A percentile compares a stretch with the other conserved stretches of the same genome.
Conservation (phyloP, 352 stramenopile species). For the Thalassiosira ordinaria region DNA sequence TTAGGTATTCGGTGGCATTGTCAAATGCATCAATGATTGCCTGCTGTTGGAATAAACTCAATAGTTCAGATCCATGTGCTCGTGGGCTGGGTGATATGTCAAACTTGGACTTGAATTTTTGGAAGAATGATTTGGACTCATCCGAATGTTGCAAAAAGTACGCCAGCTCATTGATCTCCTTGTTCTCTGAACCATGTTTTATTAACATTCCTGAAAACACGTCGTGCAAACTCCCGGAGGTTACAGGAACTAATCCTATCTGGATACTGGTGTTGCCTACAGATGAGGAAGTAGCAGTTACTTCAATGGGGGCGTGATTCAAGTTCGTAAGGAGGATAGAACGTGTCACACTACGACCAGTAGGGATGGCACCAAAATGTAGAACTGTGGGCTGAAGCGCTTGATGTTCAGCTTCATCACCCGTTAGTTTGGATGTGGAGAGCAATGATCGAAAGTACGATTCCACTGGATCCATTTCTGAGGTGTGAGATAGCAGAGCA, state of each 20-base stretch:
- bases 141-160: conserved; percentile 50
- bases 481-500: neutral
- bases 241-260: conserved; percentile 36
- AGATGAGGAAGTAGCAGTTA: conserved; percentile 33
- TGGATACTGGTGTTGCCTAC: conserved; percentile 48
- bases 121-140: conserved; percentile 32
- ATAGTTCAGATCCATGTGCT: conserved; percentile 32
- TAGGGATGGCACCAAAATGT: conserved; percentile 41
- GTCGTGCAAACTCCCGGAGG: conserved; percentile 11
- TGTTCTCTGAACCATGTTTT: neutral
- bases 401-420: neutral
- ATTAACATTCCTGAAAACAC: conserved; percentile 22
- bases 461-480: conserved; percentile 15
- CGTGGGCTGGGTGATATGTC: conserved; percentile 51
- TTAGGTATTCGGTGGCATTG: conserved; percentile 40
- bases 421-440: neutral
- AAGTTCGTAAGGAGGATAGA: conserved; percentile 61
- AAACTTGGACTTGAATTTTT: conserved; percentile 46
- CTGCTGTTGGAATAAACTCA: conserved; percentile 41
- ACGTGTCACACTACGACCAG: conserved; percentile 25
- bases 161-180: conserved; percentile 6
- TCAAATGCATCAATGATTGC: conserved; percentile 34
- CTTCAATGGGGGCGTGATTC: conserved; percentile 55
- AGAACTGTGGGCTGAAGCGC: conserved; percentile 48
- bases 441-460: conserved; percentile 45